A percentile compares a stretch with the other conserved stretches of the same genome.
These are phyloP conservation scores for Psilocybe cyanescens DNA, from an alignment of 768 basidiomycete genomes.

Conservation along the genomic window DNA sequence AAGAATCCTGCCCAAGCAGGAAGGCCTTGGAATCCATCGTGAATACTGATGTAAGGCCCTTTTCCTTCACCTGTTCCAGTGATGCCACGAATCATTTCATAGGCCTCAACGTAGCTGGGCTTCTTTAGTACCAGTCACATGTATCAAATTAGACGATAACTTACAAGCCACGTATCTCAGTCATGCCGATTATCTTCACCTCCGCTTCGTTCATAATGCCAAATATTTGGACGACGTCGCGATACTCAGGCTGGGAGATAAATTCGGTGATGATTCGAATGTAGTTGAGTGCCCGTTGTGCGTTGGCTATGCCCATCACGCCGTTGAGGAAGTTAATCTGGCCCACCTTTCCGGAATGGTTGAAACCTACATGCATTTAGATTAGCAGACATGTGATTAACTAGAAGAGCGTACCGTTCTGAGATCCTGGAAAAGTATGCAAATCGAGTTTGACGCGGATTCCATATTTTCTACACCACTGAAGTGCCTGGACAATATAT, in stretches of 20 bases:
- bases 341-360: slow-evolving; percentile 67
- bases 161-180: slow-evolving; percentile 64
- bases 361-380: slow-evolving; percentile 39
- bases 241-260: slow-evolving; percentile 80
- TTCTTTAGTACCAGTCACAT: slow-evolving; percentile 16
- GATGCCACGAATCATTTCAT: slow-evolving; percentile 69
- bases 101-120: slow-evolving; percentile 58
- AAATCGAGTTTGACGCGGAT: slow-evolving; percentile 80
- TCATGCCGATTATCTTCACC: slow-evolving; percentile 55
- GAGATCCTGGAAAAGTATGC: slow-evolving; percentile 79
- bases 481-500: slow-evolving; percentile 76
- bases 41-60: slow-evolving; percentile 56
- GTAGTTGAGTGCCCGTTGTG: slow-evolving; percentile 76
- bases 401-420: slow-evolving; percentile 53
- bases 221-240: slow-evolving; percentile 64
- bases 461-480: slow-evolving; percentile 87
- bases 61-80: slow-evolving; percentile 76
- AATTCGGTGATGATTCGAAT: slow-evolving; percentile 84
- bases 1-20: slow-evolving; percentile 36
- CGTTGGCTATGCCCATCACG: slow-evolving; percentile 88
- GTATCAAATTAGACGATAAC: slow-evolving; percentile 31
- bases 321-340: slow-evolving; percentile 69
- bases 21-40: slow-evolving; percentile 51
- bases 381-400: background rate
- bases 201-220: slow-evolving; percentile 70